A percentile compares a stretch with the other conserved stretches of the same genome.
Conservation (phyloP, 345 rosid genomes). For the Aquilaria malaccensis region DNA sequence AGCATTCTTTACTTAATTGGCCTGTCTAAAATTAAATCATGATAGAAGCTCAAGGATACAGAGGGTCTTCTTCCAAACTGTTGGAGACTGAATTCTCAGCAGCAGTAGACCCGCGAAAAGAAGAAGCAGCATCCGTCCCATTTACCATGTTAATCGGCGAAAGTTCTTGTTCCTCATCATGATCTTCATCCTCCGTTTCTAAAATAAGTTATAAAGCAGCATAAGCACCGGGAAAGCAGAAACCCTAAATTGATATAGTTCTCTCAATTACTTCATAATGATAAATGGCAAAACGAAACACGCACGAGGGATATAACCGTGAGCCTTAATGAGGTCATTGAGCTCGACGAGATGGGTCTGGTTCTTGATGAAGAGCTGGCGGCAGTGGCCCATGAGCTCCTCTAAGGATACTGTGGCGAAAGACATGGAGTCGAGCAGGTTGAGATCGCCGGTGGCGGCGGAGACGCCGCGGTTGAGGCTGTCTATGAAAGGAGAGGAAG, state of each 20-base stretch:
- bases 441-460: constrained; percentile 38
- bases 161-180: constrained; percentile 16
- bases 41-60: constrained; percentile 53
- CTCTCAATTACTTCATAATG: not conserved
- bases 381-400: constrained; percentile 80
- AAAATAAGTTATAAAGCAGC: not conserved
- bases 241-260: not conserved
- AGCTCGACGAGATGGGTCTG: constrained; percentile 39
- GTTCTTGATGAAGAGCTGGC: constrained; percentile 49
- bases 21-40: not conserved
- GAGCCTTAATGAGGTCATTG: constrained; percentile 35
- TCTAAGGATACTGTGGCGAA: constrained; percentile 80
- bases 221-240: too few species aligned
- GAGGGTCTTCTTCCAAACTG: constrained; percentile 50
- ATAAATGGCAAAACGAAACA: not conserved
- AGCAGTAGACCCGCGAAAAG: constrained; percentile 6
- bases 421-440: constrained; percentile 66
- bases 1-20: too few species aligned
- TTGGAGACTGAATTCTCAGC: constrained; percentile 22
- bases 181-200: constrained; percentile 37
- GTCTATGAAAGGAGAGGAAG: constrained; percentile 71
- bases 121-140: constrained; percentile 20
- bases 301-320: constrained; percentile 43
- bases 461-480: constrained; percentile 65
- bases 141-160: constrained; percentile 19